Percentiles rank a stretch among this genome's conserved stretches.
Conservation (phyloP, 2,329 filamentous ascomycete genomes). For the Cytospora mali region DNA sequence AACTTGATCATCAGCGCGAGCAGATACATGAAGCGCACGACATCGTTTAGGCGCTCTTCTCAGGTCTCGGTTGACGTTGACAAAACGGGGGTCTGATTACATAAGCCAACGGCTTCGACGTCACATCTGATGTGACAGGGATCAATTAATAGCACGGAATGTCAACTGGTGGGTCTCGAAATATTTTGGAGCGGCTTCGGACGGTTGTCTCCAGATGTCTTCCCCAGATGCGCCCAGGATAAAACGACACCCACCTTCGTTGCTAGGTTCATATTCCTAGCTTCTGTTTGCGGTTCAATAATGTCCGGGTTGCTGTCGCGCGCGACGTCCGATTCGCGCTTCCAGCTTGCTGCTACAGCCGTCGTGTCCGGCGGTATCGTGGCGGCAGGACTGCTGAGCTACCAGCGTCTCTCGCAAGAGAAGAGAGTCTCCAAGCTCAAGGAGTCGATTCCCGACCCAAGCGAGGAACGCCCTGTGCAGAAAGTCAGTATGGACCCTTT, state of each 20-base stretch:
- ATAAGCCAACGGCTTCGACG: background rate
- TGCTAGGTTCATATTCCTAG: background rate
- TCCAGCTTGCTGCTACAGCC: constrained; percentile 72
- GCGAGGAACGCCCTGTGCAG: constrained; percentile 39
- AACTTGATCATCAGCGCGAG: background rate
- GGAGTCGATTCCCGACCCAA: constrained; percentile 56
- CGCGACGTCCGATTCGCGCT: constrained; percentile 47
- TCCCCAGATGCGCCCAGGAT: background rate
- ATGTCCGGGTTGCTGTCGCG: constrained; percentile 51
- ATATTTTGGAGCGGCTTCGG: constrained; percentile 13
- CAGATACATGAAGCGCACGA: background rate
- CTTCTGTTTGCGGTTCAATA: background rate
- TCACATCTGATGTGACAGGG: background rate
- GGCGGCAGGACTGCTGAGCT: constrained; percentile 62
- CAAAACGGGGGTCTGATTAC: background rate
- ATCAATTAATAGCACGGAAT: background rate
- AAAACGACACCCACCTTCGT: background rate
- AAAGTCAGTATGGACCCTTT: constrained; percentile 37
- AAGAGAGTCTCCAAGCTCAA: constrained; percentile 61
- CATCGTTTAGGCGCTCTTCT: background rate
- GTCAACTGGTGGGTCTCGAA: too few species aligned
- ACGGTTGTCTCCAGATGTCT: background rate
- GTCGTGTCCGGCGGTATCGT: constrained; percentile 64
- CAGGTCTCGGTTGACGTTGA: background rate
- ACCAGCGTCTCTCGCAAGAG: constrained; percentile 60